A percentile compares a stretch with the other conserved stretches of the same genome.
Conservation (phyloP, 179 eudicot genomes). For the Spinacia oleracea region DNA sequence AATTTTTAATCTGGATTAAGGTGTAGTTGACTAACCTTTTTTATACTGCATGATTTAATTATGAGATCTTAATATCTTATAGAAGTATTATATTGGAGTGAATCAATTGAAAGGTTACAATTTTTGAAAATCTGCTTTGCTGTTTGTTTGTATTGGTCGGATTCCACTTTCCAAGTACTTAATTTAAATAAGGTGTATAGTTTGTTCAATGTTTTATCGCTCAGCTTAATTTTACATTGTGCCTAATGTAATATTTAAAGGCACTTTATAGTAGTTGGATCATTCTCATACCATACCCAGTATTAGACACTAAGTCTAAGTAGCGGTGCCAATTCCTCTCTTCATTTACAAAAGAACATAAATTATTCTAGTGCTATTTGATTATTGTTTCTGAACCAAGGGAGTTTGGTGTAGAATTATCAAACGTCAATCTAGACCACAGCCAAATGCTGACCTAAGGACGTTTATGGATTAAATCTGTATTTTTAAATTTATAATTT, state of each 20-base stretch:
- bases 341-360: too few species aligned
- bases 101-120: not conserved
- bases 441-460: too few species aligned
- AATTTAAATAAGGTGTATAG: not conserved
- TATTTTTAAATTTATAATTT: too few species aligned
- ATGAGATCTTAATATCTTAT: constrained; percentile 8
- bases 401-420: not conserved
- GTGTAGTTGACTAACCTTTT: constrained; percentile 1
- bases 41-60: not conserved
- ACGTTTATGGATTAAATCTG: too few species aligned
- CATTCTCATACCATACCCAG: not conserved
- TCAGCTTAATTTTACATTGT: not conserved
- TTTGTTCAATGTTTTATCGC: not conserved
- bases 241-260: not conserved
- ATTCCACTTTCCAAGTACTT: constrained; percentile 2
- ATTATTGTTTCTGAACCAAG: not conserved
- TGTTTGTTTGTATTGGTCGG: not conserved
- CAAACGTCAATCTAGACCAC: too few species aligned
- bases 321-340: too few species aligned
- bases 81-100: too few species aligned
- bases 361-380: too few species aligned
- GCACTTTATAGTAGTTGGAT: not conserved
- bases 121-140: not conserved
- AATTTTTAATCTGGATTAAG: constrained; percentile 8
- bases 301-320: too few species aligned